These are phyloP conservation scores for Suhomyces bolitotheri DNA, from an alignment of 1,139 yeast species.

Conservation along the genomic window DNA sequence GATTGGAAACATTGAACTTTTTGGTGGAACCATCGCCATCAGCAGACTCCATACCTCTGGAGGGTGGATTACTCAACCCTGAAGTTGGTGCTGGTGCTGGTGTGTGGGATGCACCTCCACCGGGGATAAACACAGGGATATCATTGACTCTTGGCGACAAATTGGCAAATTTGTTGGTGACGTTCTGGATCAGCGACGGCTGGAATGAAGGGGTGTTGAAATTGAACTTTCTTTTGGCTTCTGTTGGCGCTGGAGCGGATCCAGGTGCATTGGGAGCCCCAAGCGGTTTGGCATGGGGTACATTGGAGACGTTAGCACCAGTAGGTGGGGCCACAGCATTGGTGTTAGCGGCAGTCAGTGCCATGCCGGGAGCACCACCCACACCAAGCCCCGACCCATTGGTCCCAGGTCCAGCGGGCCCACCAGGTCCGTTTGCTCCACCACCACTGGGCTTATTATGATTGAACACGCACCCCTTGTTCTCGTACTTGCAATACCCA, in stretches of 20 bases:
- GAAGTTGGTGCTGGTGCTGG: constrained; percentile 1
- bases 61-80: constrained; percentile 2
- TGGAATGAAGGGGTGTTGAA: constrained; percentile 68
- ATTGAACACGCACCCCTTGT: constrained; percentile 84
- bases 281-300: not conserved
- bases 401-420: constrained; percentile 1
- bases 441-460: constrained; percentile 46
- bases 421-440: constrained; percentile 1
- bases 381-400: not conserved
- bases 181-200: constrained; percentile 36
- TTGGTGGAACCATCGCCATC: constrained; percentile 13
- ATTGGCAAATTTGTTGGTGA: constrained; percentile 45
- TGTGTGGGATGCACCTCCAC: constrained; percentile 9
- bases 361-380: not conserved
- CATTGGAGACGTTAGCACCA: not conserved
- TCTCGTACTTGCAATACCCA: constrained; percentile 87
- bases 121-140: constrained; percentile 59
- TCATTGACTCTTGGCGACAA: constrained; percentile 58
- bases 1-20: constrained; percentile 35
- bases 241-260: constrained; percentile 6
- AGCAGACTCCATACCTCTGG: constrained; percentile 3
- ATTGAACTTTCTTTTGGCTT: constrained; percentile 50
- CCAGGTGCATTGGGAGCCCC: constrained; percentile 1
- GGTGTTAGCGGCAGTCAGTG: not conserved
- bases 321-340: not conserved